A percentile compares a stretch with the other conserved stretches of the same genome.
phyloP scores from a whole-genome alignment of 2,329 filamentous ascomycete genomes.

The Lojkania enalia region DNA sequence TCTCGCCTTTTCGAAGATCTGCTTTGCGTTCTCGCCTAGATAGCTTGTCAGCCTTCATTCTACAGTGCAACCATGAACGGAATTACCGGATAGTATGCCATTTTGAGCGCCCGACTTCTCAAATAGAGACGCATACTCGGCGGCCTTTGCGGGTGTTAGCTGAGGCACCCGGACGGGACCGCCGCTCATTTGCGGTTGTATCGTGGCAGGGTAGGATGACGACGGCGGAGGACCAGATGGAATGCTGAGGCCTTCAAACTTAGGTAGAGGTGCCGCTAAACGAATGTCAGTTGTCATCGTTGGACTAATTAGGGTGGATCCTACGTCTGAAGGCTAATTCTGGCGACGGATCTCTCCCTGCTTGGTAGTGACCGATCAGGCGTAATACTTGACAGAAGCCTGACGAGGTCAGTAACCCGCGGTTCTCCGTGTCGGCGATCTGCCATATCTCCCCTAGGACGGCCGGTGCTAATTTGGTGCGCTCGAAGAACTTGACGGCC shows the following conservation, averaged over 20 bases:
- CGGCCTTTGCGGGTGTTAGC: constrained; percentile 82
- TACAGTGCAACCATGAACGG: constrained; percentile 51
- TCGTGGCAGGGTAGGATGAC: constrained; percentile 44
- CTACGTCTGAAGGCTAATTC: constrained; percentile 80
- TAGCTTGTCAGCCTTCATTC: constrained; percentile 6
- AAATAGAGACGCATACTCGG: constrained; percentile 87
- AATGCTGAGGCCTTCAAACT: constrained; percentile 77
- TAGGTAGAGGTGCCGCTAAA: constrained; percentile 77
- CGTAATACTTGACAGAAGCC: constrained; percentile 92
- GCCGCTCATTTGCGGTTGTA: constrained; percentile 39
- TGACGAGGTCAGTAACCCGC: constrained; percentile 86
- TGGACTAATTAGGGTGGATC: constrained; percentile 21
- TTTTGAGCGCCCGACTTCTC: constrained; percentile 81
- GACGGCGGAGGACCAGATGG: constrained; percentile 52
- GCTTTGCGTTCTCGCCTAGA: constrained; percentile 79
- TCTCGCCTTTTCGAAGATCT: constrained; percentile 92
- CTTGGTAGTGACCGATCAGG: constrained; percentile 94
- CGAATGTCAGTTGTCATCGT: constrained; percentile 25
- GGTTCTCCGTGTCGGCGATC: constrained; percentile 95
- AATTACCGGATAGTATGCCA: constrained; percentile 70
- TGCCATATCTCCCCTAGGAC: constrained; percentile 98
- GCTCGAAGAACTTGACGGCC: constrained; percentile 97
- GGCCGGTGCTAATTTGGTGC: constrained; percentile 83
- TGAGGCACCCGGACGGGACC: constrained; percentile 84
- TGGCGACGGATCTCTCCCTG: constrained; percentile 75